Conservation (phyloP, 768 basidiomycete genomes). For the Podaxis carcinomalis region DNA sequence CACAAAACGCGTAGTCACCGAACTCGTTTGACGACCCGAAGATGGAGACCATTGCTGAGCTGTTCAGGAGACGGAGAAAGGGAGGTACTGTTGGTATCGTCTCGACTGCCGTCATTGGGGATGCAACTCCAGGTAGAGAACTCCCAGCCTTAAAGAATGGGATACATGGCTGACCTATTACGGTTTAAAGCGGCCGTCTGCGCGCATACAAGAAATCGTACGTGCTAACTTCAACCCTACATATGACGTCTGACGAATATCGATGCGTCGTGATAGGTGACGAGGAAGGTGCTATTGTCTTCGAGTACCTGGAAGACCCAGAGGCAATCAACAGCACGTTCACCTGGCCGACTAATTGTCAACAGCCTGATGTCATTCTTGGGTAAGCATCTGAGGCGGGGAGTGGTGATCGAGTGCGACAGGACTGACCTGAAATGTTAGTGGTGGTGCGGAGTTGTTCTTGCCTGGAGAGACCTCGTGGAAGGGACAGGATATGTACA, state of each 20-base stretch:
- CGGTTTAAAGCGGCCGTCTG: slow-evolving; percentile 31
- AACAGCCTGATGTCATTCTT: slow-evolving; percentile 39
- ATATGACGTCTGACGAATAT: background rate
- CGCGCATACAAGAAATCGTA: slow-evolving; percentile 37
- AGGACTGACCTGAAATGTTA: slow-evolving; percentile 12
- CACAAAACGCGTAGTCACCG: slow-evolving; percentile 24
- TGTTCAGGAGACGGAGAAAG: slow-evolving; percentile 32
- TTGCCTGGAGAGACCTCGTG: slow-evolving; percentile 33
- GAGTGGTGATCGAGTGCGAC: background rate
- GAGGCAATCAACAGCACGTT: slow-evolving; percentile 27
- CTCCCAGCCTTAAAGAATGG: background rate
- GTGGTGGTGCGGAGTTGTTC: slow-evolving; percentile 42
- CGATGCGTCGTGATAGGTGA: slow-evolving; percentile 16
- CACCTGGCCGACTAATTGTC: slow-evolving; percentile 38
- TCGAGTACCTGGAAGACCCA: slow-evolving; percentile 32
- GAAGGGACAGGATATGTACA: slow-evolving; percentile 36
- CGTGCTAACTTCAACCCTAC: slow-evolving; percentile 2
- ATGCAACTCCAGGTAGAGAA: slow-evolving; percentile 36
- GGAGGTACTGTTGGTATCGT: slow-evolving; percentile 42
- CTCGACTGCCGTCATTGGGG: slow-evolving; percentile 40
- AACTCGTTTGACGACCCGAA: slow-evolving; percentile 41
- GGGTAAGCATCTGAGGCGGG: slow-evolving; percentile 23
- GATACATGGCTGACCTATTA: background rate
- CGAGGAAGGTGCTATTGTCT: slow-evolving; percentile 29
- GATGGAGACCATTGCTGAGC: slow-evolving; percentile 39